Base-by-base conservation (phyloP, 2,329 filamentous ascomycete genomes). In the Proliferodiscus dingleyae region DNA sequence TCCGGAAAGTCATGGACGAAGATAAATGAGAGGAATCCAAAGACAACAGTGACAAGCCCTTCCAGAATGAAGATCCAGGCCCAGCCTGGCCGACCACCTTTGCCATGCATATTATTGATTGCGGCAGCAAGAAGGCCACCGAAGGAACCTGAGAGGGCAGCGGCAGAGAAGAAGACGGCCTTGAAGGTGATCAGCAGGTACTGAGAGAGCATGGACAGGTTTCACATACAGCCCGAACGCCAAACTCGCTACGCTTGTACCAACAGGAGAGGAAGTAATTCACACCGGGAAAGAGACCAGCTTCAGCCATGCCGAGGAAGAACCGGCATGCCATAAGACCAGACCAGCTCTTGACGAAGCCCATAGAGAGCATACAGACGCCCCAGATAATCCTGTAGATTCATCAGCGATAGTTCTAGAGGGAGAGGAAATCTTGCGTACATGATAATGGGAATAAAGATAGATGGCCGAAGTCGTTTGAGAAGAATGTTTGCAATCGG, bases 401-500 rank as follows among this genome's bases (percentile, higher is more conserved):
- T 28, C 23, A 24, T 43, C 21, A 43, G 41, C 24, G 13, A 19
- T 2, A n/a, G 21, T n/a, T 15, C 3, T 19, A 9, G 6, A 4
- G 16, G 15, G 23, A 10, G 10, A 11, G 13, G 28, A 8, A n/a
- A 11, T 22, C 18, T 18, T 15, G 29, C 40, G 16, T 58, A 83
- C 83, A 95, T 93, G 61, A 91, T 91, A 29, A 75, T 69, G 2
- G 88, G 85, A 45, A 91, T 80, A 61, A 93, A 94, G 45, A 89
- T 68, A 37, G 83, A 87, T 3, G 83, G 83, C 52, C 72, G 77
- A 45, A 82, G 68, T 50, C 67, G 71, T 69, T 88, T 88, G 40
- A 89, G 69, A 28, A 88, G 65, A 44, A 89, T 77, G 61, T 85
- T 85, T 56, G 79, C 83, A 0, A 82, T 81, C 44, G 89, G 85